Base-by-base conservation (phyloP, 163 green algal species). In the Scenedesmus sp. region DNA sequence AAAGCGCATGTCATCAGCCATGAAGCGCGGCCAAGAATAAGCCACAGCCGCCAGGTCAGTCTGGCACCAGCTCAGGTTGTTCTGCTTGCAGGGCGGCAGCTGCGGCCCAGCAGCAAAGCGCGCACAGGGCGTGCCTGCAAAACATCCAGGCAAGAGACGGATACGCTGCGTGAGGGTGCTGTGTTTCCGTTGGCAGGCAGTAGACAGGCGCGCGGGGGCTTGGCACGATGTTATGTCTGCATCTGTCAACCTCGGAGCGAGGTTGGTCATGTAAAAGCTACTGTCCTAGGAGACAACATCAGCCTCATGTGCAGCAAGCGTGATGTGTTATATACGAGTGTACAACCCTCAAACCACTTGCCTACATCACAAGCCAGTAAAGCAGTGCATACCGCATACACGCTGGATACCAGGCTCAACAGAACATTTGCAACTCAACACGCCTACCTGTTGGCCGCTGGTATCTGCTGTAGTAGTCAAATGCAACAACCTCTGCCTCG, bases 401-500 rank as follows among this genome's bases (percentile, higher is more conserved):
- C 66, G 16, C n/a, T 5, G 16, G 5, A 13, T 73, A 6, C 66
- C 23, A n/a, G 1, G 46, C 5, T 3, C 6, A 10, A 8, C 70
- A 79, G 23, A 23, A 34, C 70, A 52, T 10, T 46, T 6, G 46
- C 9, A 6, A 18, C 26, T 0, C 70, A 34, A 83, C 76, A 55
- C 66, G 57, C 18, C 18, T 74, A 94, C 95, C 93, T 90, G 97
- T 99, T 59, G 93, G 79, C 3, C 97, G 94, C 86, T 97, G 96
- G 91, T 97, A 99, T 79, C 97, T 93, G 85, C 94, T 97, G 94
- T 98, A 99, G 67, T 96, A 99, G 92, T 99, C 97, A 62, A 98
- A 93, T 0, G 97, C 97, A 18, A 98, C 94, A 18, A 96, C 84
- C 67, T 98, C 96, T 10, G 92, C 87, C 2, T 87, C 94, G 0